Conservation (phyloP, 768 basidiomycete species). For the Lentinula sp. region DNA sequence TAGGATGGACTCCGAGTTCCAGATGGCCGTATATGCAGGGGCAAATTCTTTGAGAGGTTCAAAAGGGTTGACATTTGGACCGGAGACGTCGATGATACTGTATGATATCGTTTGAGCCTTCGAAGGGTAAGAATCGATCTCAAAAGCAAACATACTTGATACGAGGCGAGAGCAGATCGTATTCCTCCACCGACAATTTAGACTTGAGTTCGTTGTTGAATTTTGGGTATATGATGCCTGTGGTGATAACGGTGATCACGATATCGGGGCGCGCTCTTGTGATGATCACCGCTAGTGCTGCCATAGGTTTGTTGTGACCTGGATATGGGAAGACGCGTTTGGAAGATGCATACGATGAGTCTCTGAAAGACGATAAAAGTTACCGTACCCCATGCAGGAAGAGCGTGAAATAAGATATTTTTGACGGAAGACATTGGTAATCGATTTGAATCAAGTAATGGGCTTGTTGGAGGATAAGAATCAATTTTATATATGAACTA, state of each 20-base stretch:
- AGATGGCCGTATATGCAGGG: background rate
- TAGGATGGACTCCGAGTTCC: background rate
- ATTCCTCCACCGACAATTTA: background rate
- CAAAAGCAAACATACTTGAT: background rate
- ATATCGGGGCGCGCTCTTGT: background rate
- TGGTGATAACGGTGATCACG: background rate
- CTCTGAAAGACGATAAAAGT: background rate
- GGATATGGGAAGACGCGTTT: background rate
- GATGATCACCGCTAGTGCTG: background rate
- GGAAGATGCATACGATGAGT: background rate
- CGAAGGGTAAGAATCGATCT: too few species aligned
- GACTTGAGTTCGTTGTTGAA: background rate
- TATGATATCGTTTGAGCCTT: background rate
- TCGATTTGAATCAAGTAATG: background rate
- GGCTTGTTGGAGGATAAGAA: background rate
- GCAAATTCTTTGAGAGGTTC: background rate
- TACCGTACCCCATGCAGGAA: background rate
- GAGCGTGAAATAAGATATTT: background rate
- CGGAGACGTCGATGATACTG: slow-evolving; percentile 2
- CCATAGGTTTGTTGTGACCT: slow-evolving; percentile 2
- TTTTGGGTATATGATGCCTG: background rate
- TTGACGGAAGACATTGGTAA: background rate
- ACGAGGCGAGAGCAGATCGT: background rate
- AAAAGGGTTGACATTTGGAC: background rate
- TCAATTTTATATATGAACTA: too few species aligned